Evolutionary conservation across 2,329 filamentous ascomycete genomes (phyloP).

Genomic region (Aspergillus unguis): DNA sequence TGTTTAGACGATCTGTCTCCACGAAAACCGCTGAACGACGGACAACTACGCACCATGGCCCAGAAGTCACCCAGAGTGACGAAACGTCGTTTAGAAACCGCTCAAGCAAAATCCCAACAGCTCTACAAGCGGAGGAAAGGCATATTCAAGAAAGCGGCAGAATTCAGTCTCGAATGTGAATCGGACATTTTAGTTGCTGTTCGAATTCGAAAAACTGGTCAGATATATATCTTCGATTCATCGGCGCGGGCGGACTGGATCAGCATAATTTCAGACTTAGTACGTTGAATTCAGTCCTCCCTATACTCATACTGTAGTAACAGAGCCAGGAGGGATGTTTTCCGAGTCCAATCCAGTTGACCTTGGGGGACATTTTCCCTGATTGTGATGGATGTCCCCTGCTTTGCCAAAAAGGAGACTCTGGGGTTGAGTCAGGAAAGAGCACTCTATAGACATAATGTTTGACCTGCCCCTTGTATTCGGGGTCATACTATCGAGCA

Average conservation of each 20-base stretch:
- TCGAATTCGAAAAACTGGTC: constrained; percentile 16
- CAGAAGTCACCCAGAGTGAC: constrained; percentile 3
- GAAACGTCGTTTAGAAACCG: constrained; percentile 16
- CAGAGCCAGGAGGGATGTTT: too few relatives aligned
- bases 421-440: too few relatives aligned
- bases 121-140: constrained; percentile 13
- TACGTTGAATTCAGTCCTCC: too few relatives aligned
- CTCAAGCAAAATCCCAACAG: constrained; percentile 18
- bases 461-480: too few relatives aligned
- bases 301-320: too few relatives aligned
- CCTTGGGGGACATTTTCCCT: too few relatives aligned
- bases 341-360: too few relatives aligned
- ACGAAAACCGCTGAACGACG: background rate
- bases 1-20: background rate
- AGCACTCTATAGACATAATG: too few relatives aligned
- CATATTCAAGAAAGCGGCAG: constrained; percentile 20
- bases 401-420: too few relatives aligned
- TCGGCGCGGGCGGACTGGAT: background rate
- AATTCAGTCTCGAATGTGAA: constrained; percentile 19
- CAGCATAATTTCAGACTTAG: background rate
- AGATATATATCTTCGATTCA: constrained; percentile 20
- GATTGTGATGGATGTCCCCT: too few relatives aligned
- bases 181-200: constrained; percentile 17
- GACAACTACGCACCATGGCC: background rate
- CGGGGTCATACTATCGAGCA: too few relatives aligned